Percentiles rank a stretch among this genome's conserved stretches.
These are phyloP conservation scores for Apiospora kogelbergensis DNA, from an alignment of 2,329 filamentous ascomycete species.

Conservation along the genomic window DNA sequence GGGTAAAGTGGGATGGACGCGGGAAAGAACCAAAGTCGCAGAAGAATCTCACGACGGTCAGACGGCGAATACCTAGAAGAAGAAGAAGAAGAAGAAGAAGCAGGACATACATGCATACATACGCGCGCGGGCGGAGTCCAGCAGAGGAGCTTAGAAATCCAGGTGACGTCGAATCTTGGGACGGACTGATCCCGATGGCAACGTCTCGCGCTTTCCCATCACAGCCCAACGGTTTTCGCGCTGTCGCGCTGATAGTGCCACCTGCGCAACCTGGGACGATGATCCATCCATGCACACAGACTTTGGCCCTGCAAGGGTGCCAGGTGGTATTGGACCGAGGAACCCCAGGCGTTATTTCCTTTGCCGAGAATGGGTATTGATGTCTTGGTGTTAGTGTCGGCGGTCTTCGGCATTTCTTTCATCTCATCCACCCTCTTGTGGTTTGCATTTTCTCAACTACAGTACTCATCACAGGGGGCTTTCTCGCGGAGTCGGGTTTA, in stretches of 20 bases:
- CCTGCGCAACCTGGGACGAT: not conserved
- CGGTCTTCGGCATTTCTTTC: too few relatives aligned
- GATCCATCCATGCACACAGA: not conserved
- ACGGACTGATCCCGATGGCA: constrained; percentile 3
- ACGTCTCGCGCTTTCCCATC: not conserved
- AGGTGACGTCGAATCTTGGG: not conserved
- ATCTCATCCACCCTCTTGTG: too few relatives aligned
- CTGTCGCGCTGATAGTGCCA: not conserved
- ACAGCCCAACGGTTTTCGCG: not conserved
- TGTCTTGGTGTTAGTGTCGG: not conserved
- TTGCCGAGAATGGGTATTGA: not conserved
- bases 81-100: not conserved
- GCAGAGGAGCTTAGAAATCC: not conserved
- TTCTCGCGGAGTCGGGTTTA: not conserved
- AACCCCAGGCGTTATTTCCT: not conserved
- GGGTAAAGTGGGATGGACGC: not conserved
- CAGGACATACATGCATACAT: not conserved
- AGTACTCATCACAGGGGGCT: too few relatives aligned
- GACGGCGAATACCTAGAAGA: not conserved
- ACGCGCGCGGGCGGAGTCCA: not conserved
- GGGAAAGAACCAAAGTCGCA: not conserved
- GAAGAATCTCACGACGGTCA: not conserved
- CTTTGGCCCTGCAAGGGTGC: not conserved
- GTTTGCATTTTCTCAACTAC: not conserved
- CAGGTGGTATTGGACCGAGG: not conserved